Base-by-base conservation (phyloP, 805 yeast species). In the Kodamaea restingae region DNA sequence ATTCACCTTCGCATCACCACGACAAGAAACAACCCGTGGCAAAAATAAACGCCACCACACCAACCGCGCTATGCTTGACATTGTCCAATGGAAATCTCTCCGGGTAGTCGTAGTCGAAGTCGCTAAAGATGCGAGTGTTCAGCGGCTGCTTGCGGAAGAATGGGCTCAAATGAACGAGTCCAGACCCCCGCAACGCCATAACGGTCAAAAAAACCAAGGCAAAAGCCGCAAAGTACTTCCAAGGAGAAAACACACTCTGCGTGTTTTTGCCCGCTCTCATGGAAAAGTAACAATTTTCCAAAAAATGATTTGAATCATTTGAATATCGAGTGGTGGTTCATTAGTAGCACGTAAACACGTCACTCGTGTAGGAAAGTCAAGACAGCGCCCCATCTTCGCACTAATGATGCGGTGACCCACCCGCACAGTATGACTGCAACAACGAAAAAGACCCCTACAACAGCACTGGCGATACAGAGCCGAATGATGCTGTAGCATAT, bases 61-160 rank as follows among this genome's bases (percentile, higher is more conserved):
- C 30, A 30, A 24, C 9, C 15, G 31, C 12, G 35, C 35, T 12
- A 26, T 48, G 46, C 40, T 52, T 51, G 18, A 55, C 36, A 34
- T 48, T 51, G 12, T 48, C 60, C 27, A 54, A 28, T 31, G 54
- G 46, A 38, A 61, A 63, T 27, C 70, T 41, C 17, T 61, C 67
- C 4, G 22, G 36, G 1, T 67, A 65, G 15, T 57, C 55, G 25
- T 47, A 58, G 26, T 46, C 47, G 34, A 58, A 52, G 4, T 44
- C 48, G 8, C 48, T 49, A 36, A 60, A 59, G 15, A 52, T 34
- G 8, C 42, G 22, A 2, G 35, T 22, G 17, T 25, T 25, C 18
- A 11, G 24, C 14, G 20, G n/a, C n/a, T n/a, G 11, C 27, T n/a
- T 7, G 27, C 11, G 5, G 5, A 10, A 9, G n/a, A 25, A 9